phyloP scores from a whole-genome alignment of 2,329 filamentous ascomycete species.

The Trichophaea hybrida region DNA sequence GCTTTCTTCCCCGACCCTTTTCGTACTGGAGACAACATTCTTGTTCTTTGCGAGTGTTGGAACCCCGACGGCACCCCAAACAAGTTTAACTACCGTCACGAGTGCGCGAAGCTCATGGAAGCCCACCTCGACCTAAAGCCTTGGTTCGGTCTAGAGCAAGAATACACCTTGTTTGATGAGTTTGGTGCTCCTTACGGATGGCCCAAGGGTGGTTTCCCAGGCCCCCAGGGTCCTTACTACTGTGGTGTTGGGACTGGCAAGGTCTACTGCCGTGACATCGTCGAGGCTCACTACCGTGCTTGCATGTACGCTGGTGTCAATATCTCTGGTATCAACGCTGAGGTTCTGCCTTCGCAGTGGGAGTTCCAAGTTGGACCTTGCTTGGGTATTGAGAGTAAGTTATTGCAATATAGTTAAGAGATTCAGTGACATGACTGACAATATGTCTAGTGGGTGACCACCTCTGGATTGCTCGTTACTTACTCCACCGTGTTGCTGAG shows the following conservation, averaged over 20 bases:
- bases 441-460: constrained; percentile 64
- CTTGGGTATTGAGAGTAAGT: constrained; percentile 64
- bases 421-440: constrained; percentile 26
- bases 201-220: constrained; percentile 76
- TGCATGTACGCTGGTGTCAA: constrained; percentile 79
- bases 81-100: constrained; percentile 96
- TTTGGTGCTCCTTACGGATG: constrained; percentile 85
- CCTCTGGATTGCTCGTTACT: constrained; percentile 84
- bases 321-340: constrained; percentile 96
- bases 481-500: constrained; percentile 81
- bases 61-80: constrained; percentile 88
- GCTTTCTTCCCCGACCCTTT: constrained; percentile 87
- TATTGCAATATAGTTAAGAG: not conserved
- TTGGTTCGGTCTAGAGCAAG: constrained; percentile 97
- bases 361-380: constrained; percentile 95
- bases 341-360: constrained; percentile 98
- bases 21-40: constrained; percentile 76
- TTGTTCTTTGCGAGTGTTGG: constrained; percentile 91
- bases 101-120: constrained; percentile 80
- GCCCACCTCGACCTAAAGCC: constrained; percentile 66
- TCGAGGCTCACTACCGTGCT: constrained; percentile 85
- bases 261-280: constrained; percentile 95
- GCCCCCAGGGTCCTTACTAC: constrained; percentile 90
- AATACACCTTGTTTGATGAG: constrained; percentile 84
- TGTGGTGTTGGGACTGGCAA: constrained; percentile 95